A percentile compares a stretch with the other conserved stretches of the same genome.
phyloP scores from a whole-genome alignment of 2,329 filamentous ascomycete species.

The Immersiporthe knoxdaviesiana region DNA sequence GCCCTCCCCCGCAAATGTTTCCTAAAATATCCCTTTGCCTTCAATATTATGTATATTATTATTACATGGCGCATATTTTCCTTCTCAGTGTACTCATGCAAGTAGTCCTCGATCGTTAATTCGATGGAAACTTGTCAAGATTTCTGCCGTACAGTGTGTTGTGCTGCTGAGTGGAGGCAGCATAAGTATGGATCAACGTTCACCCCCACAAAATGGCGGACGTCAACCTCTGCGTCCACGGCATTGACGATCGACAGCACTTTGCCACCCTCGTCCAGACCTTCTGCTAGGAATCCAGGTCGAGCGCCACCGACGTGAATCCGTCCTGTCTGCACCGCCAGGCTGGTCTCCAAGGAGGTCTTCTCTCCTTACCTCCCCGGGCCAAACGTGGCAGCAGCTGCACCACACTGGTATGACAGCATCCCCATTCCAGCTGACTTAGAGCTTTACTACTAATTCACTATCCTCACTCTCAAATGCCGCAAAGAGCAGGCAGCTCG shows the following conservation, averaged over 20 bases:
- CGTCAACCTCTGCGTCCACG: background rate
- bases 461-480: too few species aligned
- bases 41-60: too few species aligned
- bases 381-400: too few species aligned
- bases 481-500: too few species aligned
- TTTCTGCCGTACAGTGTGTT: background rate
- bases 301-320: background rate
- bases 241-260: background rate
- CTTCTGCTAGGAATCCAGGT: background rate
- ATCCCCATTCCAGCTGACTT: too few species aligned
- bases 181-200: background rate
- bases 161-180: background rate
- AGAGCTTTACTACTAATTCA: too few species aligned
- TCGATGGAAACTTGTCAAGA: background rate
- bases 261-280: background rate
- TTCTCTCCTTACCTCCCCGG: too few species aligned
- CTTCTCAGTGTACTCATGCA: too few species aligned
- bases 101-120: too few species aligned
- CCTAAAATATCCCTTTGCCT: background rate
- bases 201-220: background rate
- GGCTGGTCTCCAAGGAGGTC: too few species aligned
- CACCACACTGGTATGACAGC: too few species aligned
- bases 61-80: too few species aligned
- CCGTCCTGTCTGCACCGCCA: background rate
- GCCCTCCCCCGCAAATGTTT: background rate